Percentiles rank a stretch among this genome's conserved stretches.
Conservation (phyloP, 2,329 filamentous ascomycete genomes). For the Calonectria naviculata region DNA sequence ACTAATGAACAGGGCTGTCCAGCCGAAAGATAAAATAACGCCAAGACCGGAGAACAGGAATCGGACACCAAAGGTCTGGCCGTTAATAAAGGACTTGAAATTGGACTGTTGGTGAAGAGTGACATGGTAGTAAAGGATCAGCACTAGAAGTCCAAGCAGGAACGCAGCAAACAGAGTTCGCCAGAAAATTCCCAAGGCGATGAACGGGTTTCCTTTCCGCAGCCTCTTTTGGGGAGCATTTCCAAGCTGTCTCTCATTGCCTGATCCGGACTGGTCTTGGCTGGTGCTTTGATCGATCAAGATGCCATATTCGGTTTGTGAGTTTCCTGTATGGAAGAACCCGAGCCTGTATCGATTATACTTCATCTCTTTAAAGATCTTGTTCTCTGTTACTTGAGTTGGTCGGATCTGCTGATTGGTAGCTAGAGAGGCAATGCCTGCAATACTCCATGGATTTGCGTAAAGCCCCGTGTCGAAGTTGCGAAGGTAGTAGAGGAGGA, state of each 20-base stretch:
- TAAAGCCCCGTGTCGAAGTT: conserved; percentile 34
- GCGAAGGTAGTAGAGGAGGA: conserved; percentile 26
- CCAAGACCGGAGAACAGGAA: conserved; percentile 56
- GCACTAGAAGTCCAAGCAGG: conserved; percentile 45
- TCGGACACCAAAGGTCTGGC: conserved; percentile 54
- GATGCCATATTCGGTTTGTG: conserved; percentile 31
- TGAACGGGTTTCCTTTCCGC: conserved; percentile 44
- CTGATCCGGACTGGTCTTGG: neutral
- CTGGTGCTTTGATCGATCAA: conserved; percentile 28
- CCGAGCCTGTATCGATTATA: conserved; percentile 32
- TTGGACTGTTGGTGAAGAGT: conserved; percentile 38
- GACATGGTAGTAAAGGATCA: conserved; percentile 53
- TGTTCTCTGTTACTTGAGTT: conserved; percentile 25
- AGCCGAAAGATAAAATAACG: conserved; percentile 53
- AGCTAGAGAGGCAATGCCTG: conserved; percentile 31
- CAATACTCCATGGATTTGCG: conserved; percentile 36
- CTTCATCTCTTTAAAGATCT: conserved; percentile 20
- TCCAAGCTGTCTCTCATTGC: neutral
- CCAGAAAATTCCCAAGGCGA: conserved; percentile 49
- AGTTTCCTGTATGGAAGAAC: conserved; percentile 20
- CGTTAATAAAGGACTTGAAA: conserved; percentile 50
- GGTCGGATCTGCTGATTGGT: conserved; percentile 31
- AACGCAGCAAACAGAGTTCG: conserved; percentile 46
- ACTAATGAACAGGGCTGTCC: conserved; percentile 56
- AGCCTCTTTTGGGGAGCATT: neutral